Evolutionary conservation across 176 grass and related monocot genomes (phyloP).

Genomic region (Saccharum spontaneum): DNA sequence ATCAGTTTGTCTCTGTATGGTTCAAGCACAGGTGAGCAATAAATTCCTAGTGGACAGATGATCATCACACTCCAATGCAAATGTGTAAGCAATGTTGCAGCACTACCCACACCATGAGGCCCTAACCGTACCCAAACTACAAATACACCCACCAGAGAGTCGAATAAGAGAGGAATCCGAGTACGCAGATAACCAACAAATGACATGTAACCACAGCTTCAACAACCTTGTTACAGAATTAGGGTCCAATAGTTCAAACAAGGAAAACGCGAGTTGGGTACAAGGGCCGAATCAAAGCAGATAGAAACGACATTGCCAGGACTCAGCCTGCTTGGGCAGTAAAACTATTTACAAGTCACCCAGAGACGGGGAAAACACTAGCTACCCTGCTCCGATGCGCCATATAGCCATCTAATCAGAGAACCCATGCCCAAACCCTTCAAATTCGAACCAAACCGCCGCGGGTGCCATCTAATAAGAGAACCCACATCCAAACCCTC

Average conservation of each 20-base stretch:
- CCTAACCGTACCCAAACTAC: not conserved
- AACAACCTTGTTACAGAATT: not conserved
- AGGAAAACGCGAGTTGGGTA: not conserved
- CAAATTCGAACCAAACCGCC: slow-evolving; percentile 15
- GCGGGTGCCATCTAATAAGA: not conserved
- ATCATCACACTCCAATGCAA: not conserved
- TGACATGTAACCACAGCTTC: not conserved
- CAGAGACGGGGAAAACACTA: not conserved
- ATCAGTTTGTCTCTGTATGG: too few species aligned
- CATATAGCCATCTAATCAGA: not conserved
- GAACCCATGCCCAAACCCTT: not conserved
- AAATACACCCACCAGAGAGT: not conserved
- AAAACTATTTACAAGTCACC: not conserved
- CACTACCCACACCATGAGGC: not conserved
- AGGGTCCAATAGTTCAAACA: not conserved
- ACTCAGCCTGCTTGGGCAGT: not conserved
- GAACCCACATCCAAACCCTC: not conserved
- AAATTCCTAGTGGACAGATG: too few species aligned
- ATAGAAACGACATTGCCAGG: slow-evolving; percentile 24
- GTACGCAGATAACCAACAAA: slow-evolving; percentile 3
- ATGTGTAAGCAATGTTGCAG: not conserved
- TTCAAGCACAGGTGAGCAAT: not conserved
- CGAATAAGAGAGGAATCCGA: not conserved
- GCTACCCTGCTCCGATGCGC: not conserved
- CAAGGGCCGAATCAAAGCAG: slow-evolving; percentile 8